phyloP scores from a whole-genome alignment of 1,139 yeast genomes.

The Suhomyces coccinellae region DNA sequence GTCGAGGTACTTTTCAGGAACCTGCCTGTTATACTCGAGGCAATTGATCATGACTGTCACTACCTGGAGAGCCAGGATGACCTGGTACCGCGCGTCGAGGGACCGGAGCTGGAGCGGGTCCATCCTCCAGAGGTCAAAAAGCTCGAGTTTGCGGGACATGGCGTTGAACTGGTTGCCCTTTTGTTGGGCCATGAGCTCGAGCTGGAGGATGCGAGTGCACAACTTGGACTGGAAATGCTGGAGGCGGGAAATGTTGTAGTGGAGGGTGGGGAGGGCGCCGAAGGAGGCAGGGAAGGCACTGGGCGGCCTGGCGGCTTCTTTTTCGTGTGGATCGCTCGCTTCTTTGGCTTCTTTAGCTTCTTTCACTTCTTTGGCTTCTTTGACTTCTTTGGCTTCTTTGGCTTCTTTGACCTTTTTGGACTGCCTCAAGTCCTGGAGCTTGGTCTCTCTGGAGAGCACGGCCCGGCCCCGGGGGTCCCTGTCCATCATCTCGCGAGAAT shows the following conservation, averaged over 20 bases:
- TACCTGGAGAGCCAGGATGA: constrained; percentile 20
- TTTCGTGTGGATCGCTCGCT: too few species aligned
- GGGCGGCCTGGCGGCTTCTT: neutral
- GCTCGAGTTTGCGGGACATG: constrained; percentile 9
- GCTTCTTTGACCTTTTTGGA: neutral
- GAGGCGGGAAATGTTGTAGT: constrained; percentile 11
- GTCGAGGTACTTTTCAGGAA: constrained; percentile 16
- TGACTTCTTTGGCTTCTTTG: neutral
- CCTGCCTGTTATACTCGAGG: constrained; percentile 17
- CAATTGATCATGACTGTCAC: constrained; percentile 20
- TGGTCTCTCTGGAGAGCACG: neutral
- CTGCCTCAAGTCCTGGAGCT: too few species aligned
- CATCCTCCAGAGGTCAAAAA: constrained; percentile 10
- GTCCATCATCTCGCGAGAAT: neutral
- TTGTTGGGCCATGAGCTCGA: constrained; percentile 6
- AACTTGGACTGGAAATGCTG: constrained; percentile 9
- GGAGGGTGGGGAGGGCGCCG: constrained; percentile 7
- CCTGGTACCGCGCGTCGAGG: constrained; percentile 20
- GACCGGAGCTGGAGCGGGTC: constrained; percentile 13
- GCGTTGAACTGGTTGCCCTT: neutral
- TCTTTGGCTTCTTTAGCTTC: neutral
- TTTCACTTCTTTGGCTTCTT: neutral
- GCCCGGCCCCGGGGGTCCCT: neutral
- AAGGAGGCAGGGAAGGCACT: neutral
- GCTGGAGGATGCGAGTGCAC: constrained; percentile 12